Base-by-base conservation (phyloP, 805 yeast genomes). In the Kazachstania kunashirensis region DNA sequence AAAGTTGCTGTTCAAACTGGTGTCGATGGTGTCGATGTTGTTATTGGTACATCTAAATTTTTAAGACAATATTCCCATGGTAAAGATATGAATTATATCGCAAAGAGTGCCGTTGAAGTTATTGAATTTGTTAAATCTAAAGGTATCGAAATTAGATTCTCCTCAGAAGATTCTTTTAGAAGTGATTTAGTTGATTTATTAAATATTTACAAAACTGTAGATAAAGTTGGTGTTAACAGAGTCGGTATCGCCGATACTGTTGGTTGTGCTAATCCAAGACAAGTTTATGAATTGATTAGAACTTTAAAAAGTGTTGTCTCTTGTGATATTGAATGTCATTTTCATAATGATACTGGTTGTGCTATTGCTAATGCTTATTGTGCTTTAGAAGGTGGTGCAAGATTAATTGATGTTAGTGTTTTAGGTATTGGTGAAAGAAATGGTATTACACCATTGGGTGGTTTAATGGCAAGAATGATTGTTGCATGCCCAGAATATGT, bases 201-300 rank as follows among this genome's bases (percentile, higher is more conserved):
- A 57, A 89, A 89, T 68, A 92, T 89, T 49, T 89, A 89, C 71
- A 82, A 86, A 63, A 86, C 96, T 21, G 98, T 89, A 46, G 94
- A 84, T 69, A 84, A 85, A 68, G 85, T 89, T 53, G 98, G 98
- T 55, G 98, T 89, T 45, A 84, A 92, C 71, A 78, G 98, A 64
- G 96, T 89, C 39, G 98, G 98, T 67, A 89, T 89, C 65, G 98
- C 98, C 46, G 98, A 89, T 63, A 89, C 98, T 24, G 98, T 89
- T 41, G 98, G 98, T 30, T 83, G 97, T 63, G 98, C 98, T 46
- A 89, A 89, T 70, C 98, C 98, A 53, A 79, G 98, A 67, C 97
- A 92, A 66, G 98, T 89, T 39, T 89, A 89, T 64, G 97, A 92
- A 67, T 74, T 89, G 50, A 94, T 89, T 41, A 79, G 94, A 57